phyloP scores from a whole-genome alignment of 441 rosid species.

The Jatropha podagrica region DNA sequence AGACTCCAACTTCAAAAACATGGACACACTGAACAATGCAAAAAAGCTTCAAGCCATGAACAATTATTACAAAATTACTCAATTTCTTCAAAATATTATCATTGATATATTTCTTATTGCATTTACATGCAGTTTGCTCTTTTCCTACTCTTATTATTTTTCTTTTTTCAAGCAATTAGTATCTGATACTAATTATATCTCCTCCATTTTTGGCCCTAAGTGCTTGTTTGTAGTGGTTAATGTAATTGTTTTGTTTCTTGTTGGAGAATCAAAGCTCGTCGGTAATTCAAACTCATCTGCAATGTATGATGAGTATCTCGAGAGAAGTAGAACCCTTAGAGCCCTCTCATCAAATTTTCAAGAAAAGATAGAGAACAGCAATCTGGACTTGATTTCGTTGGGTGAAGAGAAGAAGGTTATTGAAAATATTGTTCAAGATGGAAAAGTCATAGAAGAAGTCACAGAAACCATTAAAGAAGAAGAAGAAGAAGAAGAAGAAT shows the following conservation, averaged over 20 bases:
- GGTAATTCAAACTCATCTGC: conserved; percentile 19
- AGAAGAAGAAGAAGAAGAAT: background rate
- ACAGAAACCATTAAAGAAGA: conserved; percentile 1
- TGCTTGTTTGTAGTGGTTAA: conserved; percentile 54
- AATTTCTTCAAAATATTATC: conserved; percentile 23
- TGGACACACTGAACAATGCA: conserved; percentile 30
- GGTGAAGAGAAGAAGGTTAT: background rate
- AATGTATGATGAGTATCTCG: conserved; percentile 49
- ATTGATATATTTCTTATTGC: conserved; percentile 29
- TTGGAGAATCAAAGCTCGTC: conserved; percentile 44
- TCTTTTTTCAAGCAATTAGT: conserved; percentile 27
- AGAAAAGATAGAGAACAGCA: conserved; percentile 17
- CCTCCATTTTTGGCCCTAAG: conserved; percentile 38
- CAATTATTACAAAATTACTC: conserved; percentile 18
- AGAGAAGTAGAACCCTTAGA: conserved; percentile 27
- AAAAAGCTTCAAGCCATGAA: conserved; percentile 32
- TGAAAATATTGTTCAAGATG: background rate
- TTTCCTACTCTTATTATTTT: conserved; percentile 25
- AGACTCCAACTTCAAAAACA: background rate
- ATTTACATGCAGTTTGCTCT: conserved; percentile 31
- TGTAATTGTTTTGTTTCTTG: conserved; percentile 49
- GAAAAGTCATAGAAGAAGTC: background rate
- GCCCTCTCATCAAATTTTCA: conserved; percentile 17
- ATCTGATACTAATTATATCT: conserved; percentile 15
- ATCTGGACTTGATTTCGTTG: conserved; percentile 4